Conservation (phyloP, 257 asterid species). For the Lycium ferocissimum region DNA sequence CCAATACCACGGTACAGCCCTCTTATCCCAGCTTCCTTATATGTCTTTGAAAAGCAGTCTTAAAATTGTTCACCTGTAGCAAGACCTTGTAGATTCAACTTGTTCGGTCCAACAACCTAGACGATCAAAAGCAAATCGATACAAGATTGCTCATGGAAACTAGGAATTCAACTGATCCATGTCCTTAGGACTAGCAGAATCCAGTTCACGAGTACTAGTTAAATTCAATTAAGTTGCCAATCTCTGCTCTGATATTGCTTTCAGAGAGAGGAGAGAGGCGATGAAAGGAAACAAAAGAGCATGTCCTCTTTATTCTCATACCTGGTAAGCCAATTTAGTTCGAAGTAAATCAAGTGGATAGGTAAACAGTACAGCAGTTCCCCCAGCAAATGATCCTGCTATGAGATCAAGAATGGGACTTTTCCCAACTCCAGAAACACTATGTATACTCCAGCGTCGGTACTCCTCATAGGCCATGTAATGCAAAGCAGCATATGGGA, state of each 20-base stretch:
- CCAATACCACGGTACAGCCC: slow-evolving; percentile 92
- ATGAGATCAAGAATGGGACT: slow-evolving; percentile 87
- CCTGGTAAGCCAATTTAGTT: slow-evolving; percentile 90
- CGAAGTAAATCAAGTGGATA: slow-evolving; percentile 92
- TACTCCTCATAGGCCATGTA: slow-evolving; percentile 93
- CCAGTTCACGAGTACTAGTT: not conserved
- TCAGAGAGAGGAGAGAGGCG: not conserved
- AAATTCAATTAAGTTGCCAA: not conserved
- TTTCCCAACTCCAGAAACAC: slow-evolving; percentile 62
- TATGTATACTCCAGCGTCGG: slow-evolving; percentile 75
- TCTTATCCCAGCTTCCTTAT: slow-evolving; percentile 70
- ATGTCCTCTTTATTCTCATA: slow-evolving; percentile 29
- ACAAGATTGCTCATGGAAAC: slow-evolving; percentile 6
- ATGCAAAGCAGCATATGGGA: slow-evolving; percentile 67
- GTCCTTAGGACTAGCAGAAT: slow-evolving; percentile 18
- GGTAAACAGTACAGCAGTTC: slow-evolving; percentile 85
- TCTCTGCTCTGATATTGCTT: not conserved
- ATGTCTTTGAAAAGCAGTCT: slow-evolving; percentile 83
- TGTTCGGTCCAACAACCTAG: slow-evolving; percentile 71
- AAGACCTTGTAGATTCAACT: slow-evolving; percentile 47
- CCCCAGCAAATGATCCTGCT: slow-evolving; percentile 90
- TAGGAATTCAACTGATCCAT: slow-evolving; percentile 25
- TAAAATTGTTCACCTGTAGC: slow-evolving; percentile 55
- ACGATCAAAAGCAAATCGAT: slow-evolving; percentile 39
- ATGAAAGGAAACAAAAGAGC: not conserved